Evolutionary conservation across 371 early-diverging fungal genomes (phyloP), one percentile per base, ranked within the genome.

Genomic region (Mortierella polycephala): DNA sequence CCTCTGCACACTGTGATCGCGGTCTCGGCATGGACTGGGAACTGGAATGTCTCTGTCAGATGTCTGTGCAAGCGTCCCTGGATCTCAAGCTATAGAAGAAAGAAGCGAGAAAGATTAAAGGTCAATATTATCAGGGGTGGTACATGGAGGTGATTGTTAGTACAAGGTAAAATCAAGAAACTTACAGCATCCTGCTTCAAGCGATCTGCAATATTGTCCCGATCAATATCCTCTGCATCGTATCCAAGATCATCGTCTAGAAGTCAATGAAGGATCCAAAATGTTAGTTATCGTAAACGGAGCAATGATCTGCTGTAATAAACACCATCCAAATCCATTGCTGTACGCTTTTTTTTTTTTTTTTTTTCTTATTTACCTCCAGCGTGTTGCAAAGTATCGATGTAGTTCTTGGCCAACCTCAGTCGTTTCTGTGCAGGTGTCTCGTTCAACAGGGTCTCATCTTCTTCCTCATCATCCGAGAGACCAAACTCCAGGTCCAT

Each of bases 221-320:
- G 85, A 84, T 98, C 99, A 21, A 98, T 89, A 63, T 95, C 94
- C 54, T 88, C 94, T 8, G 98, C 99, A 84, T 97, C 98, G 63
- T 94, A 91, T 55, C 92, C 96, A 68, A 81, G 88, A 20, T 87
- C 82, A 52, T 89, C 88, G 51, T 86, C 90, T 86, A 82, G 57
- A 40, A 42, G 46, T 12, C 16, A 14, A 58, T 45, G 2, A 56
- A 16, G 42, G n/a, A 41, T n/a, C 14, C 41, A 39, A 45, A n/a
- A n/a, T n/a, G n/a, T n/a, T n/a, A n/a, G n/a, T n/a, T n/a, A n/a
- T n/a, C n/a, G n/a, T n/a, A n/a, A n/a, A n/a, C n/a, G n/a, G n/a
- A n/a, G n/a, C n/a, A n/a, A n/a, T n/a, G n/a, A n/a, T n/a, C n/a
- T n/a, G n/a, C n/a, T n/a, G n/a, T n/a, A n/a, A n/a, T n/a, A n/a